A percentile compares a stretch with the other conserved stretches of the same genome.
These are phyloP conservation scores for Sphenostylis stenocarpa DNA, from an alignment of 306 rosid genomes.

Conservation along the genomic window DNA sequence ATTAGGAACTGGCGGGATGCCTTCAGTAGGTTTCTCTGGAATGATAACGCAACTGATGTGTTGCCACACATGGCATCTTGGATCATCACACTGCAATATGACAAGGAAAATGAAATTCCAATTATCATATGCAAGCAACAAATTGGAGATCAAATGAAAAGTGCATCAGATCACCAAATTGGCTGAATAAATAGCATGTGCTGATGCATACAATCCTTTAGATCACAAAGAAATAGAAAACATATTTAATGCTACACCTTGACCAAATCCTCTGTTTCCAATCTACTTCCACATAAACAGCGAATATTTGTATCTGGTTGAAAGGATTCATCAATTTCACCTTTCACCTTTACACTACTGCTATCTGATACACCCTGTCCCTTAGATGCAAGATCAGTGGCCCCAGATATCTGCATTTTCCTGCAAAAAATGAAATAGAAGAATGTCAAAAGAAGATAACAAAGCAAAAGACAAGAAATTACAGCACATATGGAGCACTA, in stretches of 20 bases:
- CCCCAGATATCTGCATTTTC: slow-evolving; percentile 96
- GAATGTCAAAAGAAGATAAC: slow-evolving; percentile 18
- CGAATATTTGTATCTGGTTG: slow-evolving; percentile 72
- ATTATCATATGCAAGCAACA: slow-evolving; percentile 8
- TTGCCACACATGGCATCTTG: slow-evolving; percentile 88
- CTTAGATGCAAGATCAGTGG: slow-evolving; percentile 88
- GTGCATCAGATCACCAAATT: not conserved
- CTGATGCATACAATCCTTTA: slow-evolving; percentile 2
- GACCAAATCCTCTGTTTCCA: slow-evolving; percentile 84
- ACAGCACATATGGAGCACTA: slow-evolving; percentile 7
- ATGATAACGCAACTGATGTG: slow-evolving; percentile 86
- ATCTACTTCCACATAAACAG: slow-evolving; percentile 81
- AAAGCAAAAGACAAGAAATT: not conserved
- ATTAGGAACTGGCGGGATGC: slow-evolving; percentile 68
- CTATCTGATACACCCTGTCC: slow-evolving; percentile 81
- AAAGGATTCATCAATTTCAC: slow-evolving; percentile 74
- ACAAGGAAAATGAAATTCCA: slow-evolving; percentile 19
- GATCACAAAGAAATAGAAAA: slow-evolving; percentile 23
- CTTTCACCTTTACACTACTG: slow-evolving; percentile 77
- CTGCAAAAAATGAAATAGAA: slow-evolving; percentile 44
- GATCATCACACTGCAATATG: slow-evolving; percentile 87
- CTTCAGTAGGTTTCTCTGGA: slow-evolving; percentile 86
- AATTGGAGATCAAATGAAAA: slow-evolving; percentile 5
- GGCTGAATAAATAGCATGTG: not conserved
- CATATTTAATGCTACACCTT: slow-evolving; percentile 54